Base-by-base conservation (phyloP, 2,329 filamentous ascomycete species). In the Huntiella omanensis region DNA sequence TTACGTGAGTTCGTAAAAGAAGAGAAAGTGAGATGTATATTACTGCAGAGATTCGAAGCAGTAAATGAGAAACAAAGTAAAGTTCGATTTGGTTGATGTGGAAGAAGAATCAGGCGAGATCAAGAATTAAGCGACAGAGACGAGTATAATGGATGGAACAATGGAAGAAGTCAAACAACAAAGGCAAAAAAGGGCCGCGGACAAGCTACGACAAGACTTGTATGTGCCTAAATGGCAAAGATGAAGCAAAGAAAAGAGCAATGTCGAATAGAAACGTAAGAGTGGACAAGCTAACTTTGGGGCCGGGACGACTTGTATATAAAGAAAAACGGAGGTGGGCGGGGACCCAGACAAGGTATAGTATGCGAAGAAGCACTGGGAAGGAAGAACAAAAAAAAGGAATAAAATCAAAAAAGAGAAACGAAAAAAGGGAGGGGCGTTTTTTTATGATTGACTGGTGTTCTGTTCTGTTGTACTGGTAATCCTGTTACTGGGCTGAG, bases 261-360 rank as follows among this genome's bases (percentile, higher is more conserved):
- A 28, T 28, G 22, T 28, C 37, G 43, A 33, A 43, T 36, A 37
- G 43, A 44, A 34, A 19, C 43, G 43, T 36, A 45, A 44, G 17
- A 28, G 15, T 40, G 15, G 33, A 43, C 40, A 46, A 44, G 35
- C 44, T 12, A 46, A 40, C 35, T 43, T 19, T 33, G 33, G 33
- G 34, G 28, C 16, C 16, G 43, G 48, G 40, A 33, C 33, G 46
- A 19, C 33, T 16, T 39, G 17, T 46, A 38, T 43, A 45, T 37
- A 47, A 36, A 43, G 17, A 45, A 50, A 53, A 49, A 49, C 46
- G 47, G 12, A 35, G 19, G 33, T 8, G 22, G 22, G 22, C 22
- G 22, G 22, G 22, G 16, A 28, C 22, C 22, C 22, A 28, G 22
- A 28, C 22, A 28, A 17, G 16, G 16, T 17, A 17, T 17, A 4